phyloP scores from a whole-genome alignment of 441 rosid genomes.

The Euphorbia corollata region DNA sequence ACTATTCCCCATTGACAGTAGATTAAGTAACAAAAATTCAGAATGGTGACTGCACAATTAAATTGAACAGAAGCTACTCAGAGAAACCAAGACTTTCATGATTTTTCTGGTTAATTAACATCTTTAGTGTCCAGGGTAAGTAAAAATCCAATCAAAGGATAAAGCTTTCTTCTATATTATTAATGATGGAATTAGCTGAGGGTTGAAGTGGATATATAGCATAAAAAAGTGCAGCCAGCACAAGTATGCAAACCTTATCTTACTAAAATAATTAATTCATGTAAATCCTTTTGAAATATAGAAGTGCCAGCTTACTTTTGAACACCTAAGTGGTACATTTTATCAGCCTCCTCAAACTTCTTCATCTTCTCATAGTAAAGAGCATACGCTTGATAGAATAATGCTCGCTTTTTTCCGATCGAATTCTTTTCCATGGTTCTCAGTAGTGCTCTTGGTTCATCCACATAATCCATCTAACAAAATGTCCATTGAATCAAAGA shows the following conservation, averaged over 20 bases:
- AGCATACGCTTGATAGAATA: slow-evolving; percentile 88
- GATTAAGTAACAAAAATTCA: neutral
- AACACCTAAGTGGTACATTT: slow-evolving; percentile 73
- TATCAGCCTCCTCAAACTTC: slow-evolving; percentile 83
- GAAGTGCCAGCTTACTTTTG: slow-evolving; percentile 53
- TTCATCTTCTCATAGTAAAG: slow-evolving; percentile 79
- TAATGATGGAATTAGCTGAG: neutral
- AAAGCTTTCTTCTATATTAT: neutral
- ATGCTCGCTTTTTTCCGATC: slow-evolving; percentile 58
- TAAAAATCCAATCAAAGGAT: neutral
- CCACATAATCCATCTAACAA: slow-evolving; percentile 87
- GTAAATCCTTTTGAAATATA: neutral
- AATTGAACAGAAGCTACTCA: neutral
- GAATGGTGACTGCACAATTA: neutral
- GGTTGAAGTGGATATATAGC: neutral
- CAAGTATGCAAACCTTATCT: neutral
- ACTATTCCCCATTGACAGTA: neutral
- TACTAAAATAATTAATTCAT: neutral
- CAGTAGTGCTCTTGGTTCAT: slow-evolving; percentile 63
- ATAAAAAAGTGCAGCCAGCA: neutral
- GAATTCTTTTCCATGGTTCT: slow-evolving; percentile 65
- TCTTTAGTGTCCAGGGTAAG: neutral
- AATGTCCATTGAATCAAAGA: slow-evolving; percentile 7
- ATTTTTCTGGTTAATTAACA: neutral
- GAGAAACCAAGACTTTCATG: neutral